Conservation (phyloP, 2,329 filamentous ascomycete genomes). For the Ilyonectria sp. region DNA sequence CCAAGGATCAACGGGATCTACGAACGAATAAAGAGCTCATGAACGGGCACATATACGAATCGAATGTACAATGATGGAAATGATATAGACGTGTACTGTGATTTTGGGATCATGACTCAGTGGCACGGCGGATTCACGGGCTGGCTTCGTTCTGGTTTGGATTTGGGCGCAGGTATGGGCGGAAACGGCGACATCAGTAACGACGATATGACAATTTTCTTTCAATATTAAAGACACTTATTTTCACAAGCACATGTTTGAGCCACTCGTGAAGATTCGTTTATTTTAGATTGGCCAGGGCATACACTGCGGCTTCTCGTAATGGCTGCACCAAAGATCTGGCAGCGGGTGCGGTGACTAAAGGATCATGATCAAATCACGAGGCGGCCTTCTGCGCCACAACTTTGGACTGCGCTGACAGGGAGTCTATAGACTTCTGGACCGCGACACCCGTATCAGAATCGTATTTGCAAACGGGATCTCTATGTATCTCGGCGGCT, state of each 20-base stretch:
- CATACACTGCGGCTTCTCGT: not conserved
- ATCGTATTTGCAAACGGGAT: not conserved
- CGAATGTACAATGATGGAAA: slow-evolving; percentile 18
- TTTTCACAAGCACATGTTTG: not conserved
- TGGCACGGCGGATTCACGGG: slow-evolving; percentile 9
- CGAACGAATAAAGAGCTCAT: slow-evolving; percentile 1
- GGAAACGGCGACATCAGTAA: slow-evolving; percentile 30
- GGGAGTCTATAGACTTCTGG: not conserved
- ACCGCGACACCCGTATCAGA: not conserved
- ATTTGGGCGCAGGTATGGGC: slow-evolving; percentile 19
- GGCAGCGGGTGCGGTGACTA: not conserved
- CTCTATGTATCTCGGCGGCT: no score
- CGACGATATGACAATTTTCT: slow-evolving; percentile 17
- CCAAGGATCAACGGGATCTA: not conserved
- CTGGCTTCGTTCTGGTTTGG: slow-evolving; percentile 6
- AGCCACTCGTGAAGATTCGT: not conserved
- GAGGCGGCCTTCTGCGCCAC: not conserved
- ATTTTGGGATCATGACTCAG: slow-evolving; percentile 5
- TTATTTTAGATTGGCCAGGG: not conserved
- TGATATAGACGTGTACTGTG: slow-evolving; percentile 22
- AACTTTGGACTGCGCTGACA: slow-evolving; percentile 5
- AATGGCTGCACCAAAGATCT: not conserved
- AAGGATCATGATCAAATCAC: slow-evolving; percentile 21
- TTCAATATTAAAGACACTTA: not conserved
- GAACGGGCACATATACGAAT: slow-evolving; percentile 22